phyloP scores from a whole-genome alignment of 805 yeast species.

The Candida broadrunensis region DNA sequence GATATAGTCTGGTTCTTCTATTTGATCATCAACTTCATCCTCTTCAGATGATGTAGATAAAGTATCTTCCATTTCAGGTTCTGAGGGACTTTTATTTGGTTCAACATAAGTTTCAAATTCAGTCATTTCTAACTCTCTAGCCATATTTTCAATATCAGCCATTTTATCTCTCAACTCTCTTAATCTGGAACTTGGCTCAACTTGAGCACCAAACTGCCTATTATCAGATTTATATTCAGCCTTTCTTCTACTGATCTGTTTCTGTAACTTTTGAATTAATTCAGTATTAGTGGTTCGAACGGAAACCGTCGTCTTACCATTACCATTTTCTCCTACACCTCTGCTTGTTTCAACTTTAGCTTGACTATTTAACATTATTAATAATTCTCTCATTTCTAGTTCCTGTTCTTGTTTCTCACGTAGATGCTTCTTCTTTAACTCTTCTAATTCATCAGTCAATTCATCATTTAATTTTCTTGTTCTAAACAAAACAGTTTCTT shows the following conservation, averaged over 20 bases:
- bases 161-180: conserved; percentile 75
- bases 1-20: conserved; percentile 4
- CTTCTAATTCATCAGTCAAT: conserved; percentile 60
- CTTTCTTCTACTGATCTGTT: conserved; percentile 44
- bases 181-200: conserved; percentile 76
- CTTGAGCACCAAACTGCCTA: conserved; percentile 46
- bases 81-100: conserved; percentile 6
- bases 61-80: conserved; percentile 16
- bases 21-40: conserved; percentile 14
- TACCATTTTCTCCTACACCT: conserved; percentile 12
- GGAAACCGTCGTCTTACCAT: conserved; percentile 35
- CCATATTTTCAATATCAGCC: conserved; percentile 83
- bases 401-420: conserved; percentile 74
- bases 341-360: conserved; percentile 32
- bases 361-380: conserved; percentile 55
- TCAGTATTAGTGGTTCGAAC: conserved; percentile 31
- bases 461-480: conserved; percentile 63
- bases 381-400: conserved; percentile 70
- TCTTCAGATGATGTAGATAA: conserved; percentile 5
- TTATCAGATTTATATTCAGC: conserved; percentile 47
- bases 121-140: conserved; percentile 80
- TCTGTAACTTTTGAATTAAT: conserved; percentile 40
- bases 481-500: conserved; percentile 53
- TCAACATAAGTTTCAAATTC: conserved; percentile 55
- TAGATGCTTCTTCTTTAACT: conserved; percentile 54